Percentiles rank a stretch among this genome's conserved stretches.
Evolutionary conservation across 208 protist genomes (phyloP).

Genomic region (Naegleria fowleri): DNA sequence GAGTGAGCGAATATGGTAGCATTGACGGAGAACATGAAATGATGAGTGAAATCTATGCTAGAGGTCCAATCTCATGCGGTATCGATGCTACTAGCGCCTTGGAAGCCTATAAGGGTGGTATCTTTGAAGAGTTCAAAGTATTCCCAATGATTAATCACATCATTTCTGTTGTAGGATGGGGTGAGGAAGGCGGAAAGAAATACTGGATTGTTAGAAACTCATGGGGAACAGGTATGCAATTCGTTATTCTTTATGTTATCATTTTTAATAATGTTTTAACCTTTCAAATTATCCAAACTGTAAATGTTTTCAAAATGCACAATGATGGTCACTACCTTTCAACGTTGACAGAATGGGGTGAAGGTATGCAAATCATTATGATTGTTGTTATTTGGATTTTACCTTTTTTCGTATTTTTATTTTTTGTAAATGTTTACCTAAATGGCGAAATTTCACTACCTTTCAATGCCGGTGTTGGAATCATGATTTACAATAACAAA

Average conservation of each 20-base stretch:
- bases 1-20: slow-evolving; percentile 48
- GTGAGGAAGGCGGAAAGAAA: slow-evolving; percentile 17
- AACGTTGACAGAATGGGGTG: too few species aligned
- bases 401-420: too few species aligned
- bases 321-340: too few species aligned
- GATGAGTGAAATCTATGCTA: slow-evolving; percentile 49
- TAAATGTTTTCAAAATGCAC: too few species aligned
- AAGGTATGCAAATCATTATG: too few species aligned
- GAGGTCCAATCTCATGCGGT: slow-evolving; percentile 45
- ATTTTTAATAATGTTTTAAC: too few species aligned
- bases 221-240: slow-evolving; percentile 28
- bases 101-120: slow-evolving; percentile 48
- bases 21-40: slow-evolving; percentile 47
- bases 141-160: slow-evolving; percentile 36
- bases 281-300: too few species aligned
- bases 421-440: too few species aligned
- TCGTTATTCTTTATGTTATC: too few species aligned
- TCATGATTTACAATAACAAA: neutral
- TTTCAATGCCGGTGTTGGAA: too few species aligned
- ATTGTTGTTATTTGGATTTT: too few species aligned
- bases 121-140: slow-evolving; percentile 40
- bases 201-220: slow-evolving; percentile 53
- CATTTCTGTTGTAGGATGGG: slow-evolving; percentile 55
- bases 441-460: too few species aligned
- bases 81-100: slow-evolving; percentile 42